These are phyloP conservation scores for Toxoplasma gondii DNA, from an alignment of 169 alveolate genomes.

Conservation along the genomic window DNA sequence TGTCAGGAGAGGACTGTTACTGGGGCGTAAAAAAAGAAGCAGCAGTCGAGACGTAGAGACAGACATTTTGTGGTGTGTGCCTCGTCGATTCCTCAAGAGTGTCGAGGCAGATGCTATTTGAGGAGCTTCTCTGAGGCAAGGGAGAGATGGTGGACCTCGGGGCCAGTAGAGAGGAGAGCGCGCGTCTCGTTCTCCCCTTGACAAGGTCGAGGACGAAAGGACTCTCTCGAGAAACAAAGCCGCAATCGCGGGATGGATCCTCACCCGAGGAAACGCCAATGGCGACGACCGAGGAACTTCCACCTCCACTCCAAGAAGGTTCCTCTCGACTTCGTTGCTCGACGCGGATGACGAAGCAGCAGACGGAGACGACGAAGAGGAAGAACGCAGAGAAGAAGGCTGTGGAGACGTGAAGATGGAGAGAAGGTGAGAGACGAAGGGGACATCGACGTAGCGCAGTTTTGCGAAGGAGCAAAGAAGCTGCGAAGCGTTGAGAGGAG, in stretches of 20 bases:
- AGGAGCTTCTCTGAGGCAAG: too few species aligned
- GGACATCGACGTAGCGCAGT: slow-evolving; percentile 10
- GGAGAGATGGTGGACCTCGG: too few species aligned
- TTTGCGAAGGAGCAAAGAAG: background rate
- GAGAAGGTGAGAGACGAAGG: slow-evolving; percentile 2
- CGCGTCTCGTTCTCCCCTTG: too few species aligned
- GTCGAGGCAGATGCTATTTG: too few species aligned
- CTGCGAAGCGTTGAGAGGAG: slow-evolving; percentile 20
- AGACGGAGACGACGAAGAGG: background rate
- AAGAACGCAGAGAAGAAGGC: background rate
- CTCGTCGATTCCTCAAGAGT: too few species aligned
- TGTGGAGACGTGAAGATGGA: background rate
- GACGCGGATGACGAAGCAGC: background rate
- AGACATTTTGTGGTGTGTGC: too few species aligned
- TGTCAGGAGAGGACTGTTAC: too few species aligned
- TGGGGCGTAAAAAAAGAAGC: too few species aligned
- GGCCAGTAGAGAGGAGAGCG: too few species aligned
- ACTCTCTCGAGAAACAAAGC: too few species aligned
- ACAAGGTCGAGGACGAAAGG: too few species aligned
- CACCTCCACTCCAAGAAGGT: background rate
- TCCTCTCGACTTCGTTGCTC: background rate
- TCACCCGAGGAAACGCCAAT: background rate
- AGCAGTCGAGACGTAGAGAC: too few species aligned
- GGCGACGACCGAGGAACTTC: background rate
- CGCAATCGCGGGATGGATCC: background rate